phyloP scores from a whole-genome alignment of 768 basidiomycete species.

The Xerocomus brunneocitrinus region DNA sequence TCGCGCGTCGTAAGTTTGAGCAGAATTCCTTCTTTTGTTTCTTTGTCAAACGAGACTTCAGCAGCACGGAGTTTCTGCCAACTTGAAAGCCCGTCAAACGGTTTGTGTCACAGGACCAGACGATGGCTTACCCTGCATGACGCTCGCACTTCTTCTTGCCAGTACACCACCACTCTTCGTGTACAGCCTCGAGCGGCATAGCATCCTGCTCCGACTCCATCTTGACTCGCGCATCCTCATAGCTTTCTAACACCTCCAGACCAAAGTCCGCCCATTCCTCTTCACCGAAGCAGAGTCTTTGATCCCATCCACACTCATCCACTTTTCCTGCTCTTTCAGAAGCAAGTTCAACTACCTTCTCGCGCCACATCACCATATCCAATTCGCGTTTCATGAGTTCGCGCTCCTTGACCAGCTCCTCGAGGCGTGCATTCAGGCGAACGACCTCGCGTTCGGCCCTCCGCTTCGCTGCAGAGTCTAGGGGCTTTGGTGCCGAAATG shows the following conservation, averaged over 20 bases:
- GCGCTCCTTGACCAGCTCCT: slow-evolving; percentile 53
- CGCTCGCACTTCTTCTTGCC: slow-evolving; percentile 73
- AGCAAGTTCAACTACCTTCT: slow-evolving; percentile 63
- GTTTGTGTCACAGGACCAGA: not conserved
- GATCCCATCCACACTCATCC: slow-evolving; percentile 85
- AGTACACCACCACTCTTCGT: slow-evolving; percentile 73
- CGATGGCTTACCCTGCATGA: slow-evolving; percentile 59
- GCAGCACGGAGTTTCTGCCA: slow-evolving; percentile 76
- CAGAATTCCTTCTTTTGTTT: slow-evolving; percentile 65
- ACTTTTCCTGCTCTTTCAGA: slow-evolving; percentile 59
- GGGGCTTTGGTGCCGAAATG: slow-evolving; percentile 1
- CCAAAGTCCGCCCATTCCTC: slow-evolving; percentile 73
- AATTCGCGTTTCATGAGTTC: slow-evolving; percentile 65
- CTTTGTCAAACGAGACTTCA: slow-evolving; percentile 72
- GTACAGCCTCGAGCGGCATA: slow-evolving; percentile 35
- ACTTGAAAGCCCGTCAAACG: slow-evolving; percentile 33
- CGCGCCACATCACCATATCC: slow-evolving; percentile 68
- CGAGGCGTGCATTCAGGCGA: slow-evolving; percentile 49
- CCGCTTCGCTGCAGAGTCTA: slow-evolving; percentile 37
- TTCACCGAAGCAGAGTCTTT: slow-evolving; percentile 77
- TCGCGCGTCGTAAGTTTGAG: slow-evolving; percentile 67
- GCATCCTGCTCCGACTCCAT: slow-evolving; percentile 31
- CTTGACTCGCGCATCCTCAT: slow-evolving; percentile 46
- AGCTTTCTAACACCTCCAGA: slow-evolving; percentile 62
- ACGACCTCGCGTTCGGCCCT: slow-evolving; percentile 55